Evolutionary conservation across 345 rosid genomes (phyloP).

Genomic region (Theobroma cacao): DNA sequence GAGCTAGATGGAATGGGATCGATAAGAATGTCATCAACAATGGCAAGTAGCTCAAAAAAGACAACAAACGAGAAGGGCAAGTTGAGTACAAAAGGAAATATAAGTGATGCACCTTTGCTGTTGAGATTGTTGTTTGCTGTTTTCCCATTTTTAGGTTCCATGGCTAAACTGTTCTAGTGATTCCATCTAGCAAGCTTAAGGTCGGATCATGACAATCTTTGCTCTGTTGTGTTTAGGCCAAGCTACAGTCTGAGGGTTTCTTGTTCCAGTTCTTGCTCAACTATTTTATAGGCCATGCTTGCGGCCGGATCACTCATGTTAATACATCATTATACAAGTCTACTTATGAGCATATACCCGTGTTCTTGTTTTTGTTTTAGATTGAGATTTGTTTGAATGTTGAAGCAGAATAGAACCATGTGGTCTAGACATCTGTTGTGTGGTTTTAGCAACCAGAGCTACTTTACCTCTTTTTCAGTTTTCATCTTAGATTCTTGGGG

Average conservation of each 20-base stretch:
- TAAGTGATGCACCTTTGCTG: slow-evolving; percentile 38
- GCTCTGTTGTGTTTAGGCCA: background rate
- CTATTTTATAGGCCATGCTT: background rate
- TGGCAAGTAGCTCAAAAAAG: slow-evolving; percentile 8
- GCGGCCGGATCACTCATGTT: no score
- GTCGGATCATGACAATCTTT: background rate
- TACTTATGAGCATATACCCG: no score
- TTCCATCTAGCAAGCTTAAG: background rate
- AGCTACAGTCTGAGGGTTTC: background rate
- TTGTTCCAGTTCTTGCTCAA: background rate
- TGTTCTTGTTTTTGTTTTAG: no score
- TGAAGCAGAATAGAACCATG: no score
- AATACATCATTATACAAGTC: no score
- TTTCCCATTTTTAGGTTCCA: slow-evolving; percentile 55
- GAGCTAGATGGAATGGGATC: slow-evolving; percentile 33
- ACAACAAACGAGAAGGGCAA: slow-evolving; percentile 18
- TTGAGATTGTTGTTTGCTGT: slow-evolving; percentile 55
- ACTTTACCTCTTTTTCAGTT: no score
- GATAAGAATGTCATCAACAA: slow-evolving; percentile 9
- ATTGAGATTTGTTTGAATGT: no score
- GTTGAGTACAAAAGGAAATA: slow-evolving; percentile 26
- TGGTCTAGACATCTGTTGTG: no score
- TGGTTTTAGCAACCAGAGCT: no score
- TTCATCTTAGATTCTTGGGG: background rate
- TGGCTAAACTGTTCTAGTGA: slow-evolving; percentile 49